Base-by-base conservation (phyloP, 441 rosid species). In the Aleurites moluccanus region DNA sequence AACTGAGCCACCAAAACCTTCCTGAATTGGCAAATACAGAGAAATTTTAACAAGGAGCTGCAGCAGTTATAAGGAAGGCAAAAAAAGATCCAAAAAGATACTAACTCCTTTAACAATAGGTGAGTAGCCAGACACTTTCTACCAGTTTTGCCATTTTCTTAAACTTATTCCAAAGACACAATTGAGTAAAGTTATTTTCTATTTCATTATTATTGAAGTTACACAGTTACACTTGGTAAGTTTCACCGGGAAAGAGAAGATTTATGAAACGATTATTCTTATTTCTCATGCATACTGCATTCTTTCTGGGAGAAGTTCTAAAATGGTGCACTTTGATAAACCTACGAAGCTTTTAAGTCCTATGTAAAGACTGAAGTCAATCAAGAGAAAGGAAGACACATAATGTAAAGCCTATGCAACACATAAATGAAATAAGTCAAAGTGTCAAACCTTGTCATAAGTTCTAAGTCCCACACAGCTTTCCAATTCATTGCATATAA, bases 391-490 rank as follows among this genome's bases (percentile, higher is more conserved):
- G 33, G 33, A 23, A 10, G 30, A 57, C 28, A 18, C 16, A 28
- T 59, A 1, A 25, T 1, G 0, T 57, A 57, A 53, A 27, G 40
- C 10, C 38, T 60, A 14, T 10, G n/a, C 38, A 28, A 10, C 64
- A 14, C 0, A 44, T 18, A 42, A 8, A 44, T 33, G 4, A 52
- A 28, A 70, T 27, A 50, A 21, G 20, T 30, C 6, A 38, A 38
- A 38, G 40, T 38, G 40, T 28, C 80, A 11, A 74, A 90, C 96
- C 96, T 89, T 81, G 64, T 80, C 68, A 73, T 55, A 70, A 79
- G 80, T 57, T 75, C 81, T 74, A 72, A 70, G 69, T 70, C 78
- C 83, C 15, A 60, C 8, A 59, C 71, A 75, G 67, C 64, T 74
- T 65, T 66, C 81, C 72, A 75, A 69, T 61, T 75, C 80, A 75